A percentile compares a stretch with the other conserved stretches of the same genome.
phyloP scores from a whole-genome alignment of 1,284 basidiomycete species.

The Malassezia sympodialis region DNA sequence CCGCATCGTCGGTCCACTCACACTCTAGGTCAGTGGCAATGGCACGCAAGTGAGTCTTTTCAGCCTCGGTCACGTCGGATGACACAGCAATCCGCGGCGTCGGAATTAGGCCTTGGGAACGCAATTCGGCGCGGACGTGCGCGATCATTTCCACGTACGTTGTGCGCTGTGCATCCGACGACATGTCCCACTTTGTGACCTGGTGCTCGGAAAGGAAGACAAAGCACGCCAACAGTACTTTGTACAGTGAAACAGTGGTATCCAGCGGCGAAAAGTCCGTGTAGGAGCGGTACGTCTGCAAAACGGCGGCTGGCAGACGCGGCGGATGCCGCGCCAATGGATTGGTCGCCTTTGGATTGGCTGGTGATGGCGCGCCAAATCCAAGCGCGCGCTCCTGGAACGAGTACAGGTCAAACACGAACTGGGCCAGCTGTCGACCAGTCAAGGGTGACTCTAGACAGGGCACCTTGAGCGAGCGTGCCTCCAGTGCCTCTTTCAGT shows the following conservation, averaged over 20 bases:
- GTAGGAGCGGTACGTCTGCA: constrained; percentile 30
- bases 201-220: constrained; percentile 22
- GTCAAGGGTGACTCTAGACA: neutral
- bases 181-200: constrained; percentile 26
- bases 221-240: constrained; percentile 28
- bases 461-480: neutral
- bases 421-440: constrained; percentile 14
- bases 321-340: constrained; percentile 28
- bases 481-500: constrained; percentile 9
- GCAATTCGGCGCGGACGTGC: constrained; percentile 26
- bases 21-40: constrained; percentile 34
- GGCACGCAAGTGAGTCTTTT: constrained; percentile 25
- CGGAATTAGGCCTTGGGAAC: constrained; percentile 23
- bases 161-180: constrained; percentile 20
- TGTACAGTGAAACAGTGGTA: constrained; percentile 24
- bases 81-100: constrained; percentile 23
- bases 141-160: constrained; percentile 34
- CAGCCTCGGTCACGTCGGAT: constrained; percentile 36
- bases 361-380: constrained; percentile 24
- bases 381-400: constrained; percentile 42
- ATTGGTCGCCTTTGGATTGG: constrained; percentile 22
- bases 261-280: constrained; percentile 22
- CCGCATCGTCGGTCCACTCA: constrained; percentile 30
- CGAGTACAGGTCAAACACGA: constrained; percentile 25
- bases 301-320: constrained; percentile 33